Evolutionary conservation across 2,329 filamentous ascomycete species (phyloP).

Genomic region (Cytospora chrysosperma): DNA sequence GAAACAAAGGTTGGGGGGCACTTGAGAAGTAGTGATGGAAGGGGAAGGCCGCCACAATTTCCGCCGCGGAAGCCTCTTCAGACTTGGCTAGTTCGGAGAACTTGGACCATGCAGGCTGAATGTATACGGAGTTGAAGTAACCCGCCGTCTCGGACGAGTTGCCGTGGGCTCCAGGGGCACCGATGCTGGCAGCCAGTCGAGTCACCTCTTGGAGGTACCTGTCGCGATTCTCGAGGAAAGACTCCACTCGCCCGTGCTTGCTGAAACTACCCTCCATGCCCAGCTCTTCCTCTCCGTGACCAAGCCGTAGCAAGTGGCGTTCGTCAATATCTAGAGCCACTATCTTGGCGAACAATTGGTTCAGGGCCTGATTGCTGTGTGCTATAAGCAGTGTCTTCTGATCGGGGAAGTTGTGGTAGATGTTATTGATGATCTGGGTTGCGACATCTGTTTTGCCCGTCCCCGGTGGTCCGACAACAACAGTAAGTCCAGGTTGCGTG

Average conservation of each 20-base stretch:
- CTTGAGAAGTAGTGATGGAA: slow-evolving; percentile 86
- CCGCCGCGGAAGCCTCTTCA: slow-evolving; percentile 54
- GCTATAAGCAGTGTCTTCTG: slow-evolving; percentile 91
- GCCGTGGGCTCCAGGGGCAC: slow-evolving; percentile 88
- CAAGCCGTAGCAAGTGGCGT: slow-evolving; percentile 85
- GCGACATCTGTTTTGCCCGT: slow-evolving; percentile 99
- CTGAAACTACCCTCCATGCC: slow-evolving; percentile 84
- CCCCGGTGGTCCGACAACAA: slow-evolving; percentile 92
- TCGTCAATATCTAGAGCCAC: slow-evolving; percentile 95
- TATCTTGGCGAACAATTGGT: slow-evolving; percentile 97
- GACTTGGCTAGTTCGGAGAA: slow-evolving; percentile 68
- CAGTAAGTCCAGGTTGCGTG: slow-evolving; percentile 87
- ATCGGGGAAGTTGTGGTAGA: slow-evolving; percentile 95
- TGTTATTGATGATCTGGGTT: slow-evolving; percentile 97
- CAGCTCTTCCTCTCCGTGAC: slow-evolving; percentile 93
- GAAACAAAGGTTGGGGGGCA: slow-evolving; percentile 83
- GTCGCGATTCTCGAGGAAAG: slow-evolving; percentile 85
- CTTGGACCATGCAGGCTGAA: slow-evolving; percentile 83
- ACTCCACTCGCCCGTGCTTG: slow-evolving; percentile 93
- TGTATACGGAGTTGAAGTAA: slow-evolving; percentile 92
- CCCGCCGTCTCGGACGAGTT: slow-evolving; percentile 95
- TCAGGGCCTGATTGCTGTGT: slow-evolving; percentile 96
- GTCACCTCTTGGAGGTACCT: slow-evolving; percentile 79
- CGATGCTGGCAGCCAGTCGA: slow-evolving; percentile 79
- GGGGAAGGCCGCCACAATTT: slow-evolving; percentile 75